Evolutionary conservation across 1,284 basidiomycete genomes (phyloP).

Genomic region (Fomitopsis betulina): DNA sequence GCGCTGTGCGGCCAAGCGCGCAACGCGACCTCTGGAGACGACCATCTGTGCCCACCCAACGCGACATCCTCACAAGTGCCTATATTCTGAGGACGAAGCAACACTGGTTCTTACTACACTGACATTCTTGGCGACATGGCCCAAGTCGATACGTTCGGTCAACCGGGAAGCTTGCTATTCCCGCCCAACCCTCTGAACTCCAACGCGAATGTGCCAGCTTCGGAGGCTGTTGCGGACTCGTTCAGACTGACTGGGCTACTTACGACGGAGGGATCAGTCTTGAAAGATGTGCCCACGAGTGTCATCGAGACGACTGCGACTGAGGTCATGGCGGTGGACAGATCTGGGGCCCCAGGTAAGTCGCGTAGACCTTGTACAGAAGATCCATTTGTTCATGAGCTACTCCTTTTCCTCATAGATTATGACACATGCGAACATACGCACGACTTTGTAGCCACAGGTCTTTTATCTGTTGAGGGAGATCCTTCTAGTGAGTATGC

Average conservation of each 20-base stretch:
- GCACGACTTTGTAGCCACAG: constrained; percentile 6
- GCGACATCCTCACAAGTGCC: background rate
- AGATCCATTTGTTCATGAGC: background rate
- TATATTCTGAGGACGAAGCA: no score
- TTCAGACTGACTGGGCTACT: background rate
- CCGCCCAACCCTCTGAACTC: background rate
- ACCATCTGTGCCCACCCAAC: background rate
- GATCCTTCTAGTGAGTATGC: background rate
- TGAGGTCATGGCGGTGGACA: background rate
- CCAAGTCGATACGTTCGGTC: background rate
- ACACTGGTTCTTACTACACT: background rate
- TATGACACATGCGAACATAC: background rate
- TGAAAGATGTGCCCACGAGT: background rate
- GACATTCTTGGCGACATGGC: background rate
- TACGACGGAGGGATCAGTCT: background rate
- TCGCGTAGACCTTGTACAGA: background rate
- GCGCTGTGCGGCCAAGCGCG: background rate
- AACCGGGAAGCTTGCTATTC: background rate
- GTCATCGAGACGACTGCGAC: background rate
- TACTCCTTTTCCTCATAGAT: background rate
- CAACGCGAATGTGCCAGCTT: background rate
- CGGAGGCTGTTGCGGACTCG: background rate
- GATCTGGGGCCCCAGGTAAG: background rate
- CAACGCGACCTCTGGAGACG: background rate
- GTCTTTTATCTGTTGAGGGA: constrained; percentile 7